phyloP scores from a whole-genome alignment of 1,139 yeast genomes.

The Scheffersomyces illinoinensis region DNA sequence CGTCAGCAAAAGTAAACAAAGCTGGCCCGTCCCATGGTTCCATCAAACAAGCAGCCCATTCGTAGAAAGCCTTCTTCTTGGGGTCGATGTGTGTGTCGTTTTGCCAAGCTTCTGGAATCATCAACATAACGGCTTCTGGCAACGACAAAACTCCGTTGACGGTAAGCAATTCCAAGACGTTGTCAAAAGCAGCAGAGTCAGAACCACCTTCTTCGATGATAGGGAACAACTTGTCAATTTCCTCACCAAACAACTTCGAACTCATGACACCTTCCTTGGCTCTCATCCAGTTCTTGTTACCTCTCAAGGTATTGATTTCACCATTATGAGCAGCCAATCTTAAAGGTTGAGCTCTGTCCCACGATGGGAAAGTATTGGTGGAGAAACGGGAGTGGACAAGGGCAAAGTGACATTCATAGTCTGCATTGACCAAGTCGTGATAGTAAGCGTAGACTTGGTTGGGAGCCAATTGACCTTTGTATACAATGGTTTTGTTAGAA shows the following conservation, averaged over 20 bases:
- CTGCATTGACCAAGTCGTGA: conserved; percentile 88
- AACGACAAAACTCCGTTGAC: conserved; percentile 88
- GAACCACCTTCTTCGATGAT: conserved; percentile 98
- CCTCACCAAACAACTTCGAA: conserved; percentile 85
- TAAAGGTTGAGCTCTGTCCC: conserved; percentile 99
- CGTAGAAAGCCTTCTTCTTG: conserved; percentile 90
- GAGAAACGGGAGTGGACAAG: conserved; percentile 96
- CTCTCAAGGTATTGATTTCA: conserved; percentile 95
- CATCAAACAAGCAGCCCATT: conserved; percentile 99
- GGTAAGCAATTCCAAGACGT: conserved; percentile 87
- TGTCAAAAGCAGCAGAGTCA: conserved; percentile 98
- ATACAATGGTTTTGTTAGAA: conserved; percentile 85
- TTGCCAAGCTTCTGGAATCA: conserved; percentile 99
- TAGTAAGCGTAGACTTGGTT: conserved; percentile 93
- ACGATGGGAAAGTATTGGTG: conserved; percentile 96
- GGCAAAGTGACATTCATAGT: conserved; percentile 94
- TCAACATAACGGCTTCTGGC: conserved; percentile 96
- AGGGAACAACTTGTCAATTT: conserved; percentile 86
- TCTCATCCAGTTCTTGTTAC: conserved; percentile 99
- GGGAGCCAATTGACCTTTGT: conserved; percentile 97
- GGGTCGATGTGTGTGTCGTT: conserved; percentile 85
- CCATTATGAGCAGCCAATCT: conserved; percentile 99
- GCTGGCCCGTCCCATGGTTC: conserved; percentile 99
- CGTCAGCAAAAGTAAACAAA: conserved; percentile 93
- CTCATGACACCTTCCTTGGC: conserved; percentile 98